phyloP scores from a whole-genome alignment of 129 eudicot species.

The Lactuca sativa region DNA sequence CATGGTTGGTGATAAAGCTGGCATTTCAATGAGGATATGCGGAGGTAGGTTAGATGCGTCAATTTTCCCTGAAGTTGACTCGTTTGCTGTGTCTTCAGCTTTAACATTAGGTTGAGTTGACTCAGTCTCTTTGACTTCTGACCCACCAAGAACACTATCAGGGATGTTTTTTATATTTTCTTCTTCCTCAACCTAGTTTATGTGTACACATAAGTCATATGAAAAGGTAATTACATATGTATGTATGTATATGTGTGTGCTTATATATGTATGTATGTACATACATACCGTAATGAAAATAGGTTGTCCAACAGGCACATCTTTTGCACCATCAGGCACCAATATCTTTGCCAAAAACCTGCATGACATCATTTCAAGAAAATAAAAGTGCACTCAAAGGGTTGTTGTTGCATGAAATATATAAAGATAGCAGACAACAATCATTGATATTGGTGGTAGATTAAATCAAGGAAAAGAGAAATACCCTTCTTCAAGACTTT shows the following conservation, averaged over 20 bases:
- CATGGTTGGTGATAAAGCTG: conserved; percentile 98
- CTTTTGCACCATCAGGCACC: conserved; percentile 89
- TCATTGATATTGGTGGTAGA: neutral
- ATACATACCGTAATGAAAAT: conserved; percentile 81
- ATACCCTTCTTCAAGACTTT: conserved; percentile 94
- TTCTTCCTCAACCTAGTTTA: conserved; percentile 68
- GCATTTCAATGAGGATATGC: conserved; percentile 84
- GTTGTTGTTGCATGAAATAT: neutral
- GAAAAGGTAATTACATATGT: conserved; percentile 6
- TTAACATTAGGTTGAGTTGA: conserved; percentile 37
- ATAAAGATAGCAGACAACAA: conserved; percentile 1
- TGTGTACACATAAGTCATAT: neutral
- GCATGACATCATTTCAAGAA: conserved; percentile 30
- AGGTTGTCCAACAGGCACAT: conserved; percentile 94
- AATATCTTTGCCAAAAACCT: conserved; percentile 89
- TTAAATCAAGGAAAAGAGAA: conserved; percentile 20
- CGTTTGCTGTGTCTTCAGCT: conserved; percentile 37
- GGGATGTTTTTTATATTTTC: conserved; percentile 70
- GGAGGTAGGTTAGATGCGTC: conserved; percentile 81
- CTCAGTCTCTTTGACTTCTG: conserved; percentile 52
- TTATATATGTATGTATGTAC: neutral
- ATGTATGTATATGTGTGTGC: neutral
- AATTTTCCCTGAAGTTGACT: conserved; percentile 51
- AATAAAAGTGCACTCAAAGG: neutral
- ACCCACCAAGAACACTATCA: conserved; percentile 51